phyloP scores from a whole-genome alignment of 805 yeast species.

The Lachancea cidri region DNA sequence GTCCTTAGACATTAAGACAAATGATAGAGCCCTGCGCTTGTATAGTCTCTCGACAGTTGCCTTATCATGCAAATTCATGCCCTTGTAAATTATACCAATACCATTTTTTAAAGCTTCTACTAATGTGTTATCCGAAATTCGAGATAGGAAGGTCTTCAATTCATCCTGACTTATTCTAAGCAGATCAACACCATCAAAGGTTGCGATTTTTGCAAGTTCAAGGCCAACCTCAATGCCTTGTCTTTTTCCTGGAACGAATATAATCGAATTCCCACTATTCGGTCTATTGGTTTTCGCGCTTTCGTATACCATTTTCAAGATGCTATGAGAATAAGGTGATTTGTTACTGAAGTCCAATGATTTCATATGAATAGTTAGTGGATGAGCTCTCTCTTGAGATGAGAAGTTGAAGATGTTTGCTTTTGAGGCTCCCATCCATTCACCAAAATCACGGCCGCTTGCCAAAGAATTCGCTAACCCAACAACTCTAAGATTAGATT shows the following conservation, averaged over 20 bases:
- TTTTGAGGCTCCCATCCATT: slow-evolving; percentile 77
- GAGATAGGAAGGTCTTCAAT: slow-evolving; percentile 3
- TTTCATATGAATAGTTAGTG: slow-evolving; percentile 55
- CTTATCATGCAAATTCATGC: slow-evolving; percentile 53
- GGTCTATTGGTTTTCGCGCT: slow-evolving; percentile 34
- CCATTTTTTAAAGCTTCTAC: slow-evolving; percentile 47
- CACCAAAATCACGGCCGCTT: slow-evolving; percentile 71
- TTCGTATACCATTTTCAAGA: slow-evolving; percentile 41
- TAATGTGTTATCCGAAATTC: slow-evolving; percentile 22
- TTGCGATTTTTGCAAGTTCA: slow-evolving; percentile 39
- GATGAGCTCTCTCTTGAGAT: slow-evolving; percentile 51
- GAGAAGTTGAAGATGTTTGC: slow-evolving; percentile 62
- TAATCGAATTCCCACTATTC: slow-evolving; percentile 35
- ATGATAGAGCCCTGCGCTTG: slow-evolving; percentile 43
- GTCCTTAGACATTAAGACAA: slow-evolving; percentile 60
- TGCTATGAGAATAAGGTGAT: slow-evolving; percentile 31
- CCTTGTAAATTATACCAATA: slow-evolving; percentile 55
- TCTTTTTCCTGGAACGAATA: slow-evolving; percentile 55
- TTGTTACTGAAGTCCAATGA: slow-evolving; percentile 48
- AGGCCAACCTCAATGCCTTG: slow-evolving; percentile 49
- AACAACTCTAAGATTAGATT: slow-evolving; percentile 54
- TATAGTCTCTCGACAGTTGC: slow-evolving; percentile 50
- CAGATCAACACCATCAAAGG: slow-evolving; percentile 36
- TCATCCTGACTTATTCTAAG: slow-evolving; percentile 36
- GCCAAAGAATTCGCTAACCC: slow-evolving; percentile 67